Conservation (phyloP, 2,329 filamentous ascomycete species). For the Diatrype stigma region DNA sequence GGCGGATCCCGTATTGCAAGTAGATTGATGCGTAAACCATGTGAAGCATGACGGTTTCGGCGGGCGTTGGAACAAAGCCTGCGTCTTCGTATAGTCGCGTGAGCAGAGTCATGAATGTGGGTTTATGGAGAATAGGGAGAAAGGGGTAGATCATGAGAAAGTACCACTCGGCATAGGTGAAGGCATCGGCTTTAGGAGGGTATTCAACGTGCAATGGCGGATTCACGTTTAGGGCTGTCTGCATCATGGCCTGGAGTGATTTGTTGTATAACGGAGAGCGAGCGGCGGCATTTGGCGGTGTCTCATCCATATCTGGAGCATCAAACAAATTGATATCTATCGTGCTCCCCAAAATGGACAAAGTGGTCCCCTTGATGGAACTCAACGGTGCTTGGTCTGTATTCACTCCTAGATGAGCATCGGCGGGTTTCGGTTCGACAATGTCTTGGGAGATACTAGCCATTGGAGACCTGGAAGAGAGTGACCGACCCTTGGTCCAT, state of each 20-base stretch:
- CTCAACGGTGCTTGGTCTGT: conserved; percentile 62
- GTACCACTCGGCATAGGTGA: conserved; percentile 70
- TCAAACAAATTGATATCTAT: conserved; percentile 74
- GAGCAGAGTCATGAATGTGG: conserved; percentile 65
- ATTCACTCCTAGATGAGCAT: conserved; percentile 64
- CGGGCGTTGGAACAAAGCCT: conserved; percentile 54
- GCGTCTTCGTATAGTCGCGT: conserved; percentile 67
- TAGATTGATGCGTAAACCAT: conserved; percentile 77
- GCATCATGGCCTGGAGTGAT: conserved; percentile 66
- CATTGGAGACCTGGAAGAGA: conserved; percentile 19
- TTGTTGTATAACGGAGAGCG: conserved; percentile 59
- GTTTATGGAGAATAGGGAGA: conserved; percentile 72
- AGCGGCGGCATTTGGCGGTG: conserved; percentile 35
- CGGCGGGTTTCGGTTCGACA: conserved; percentile 44
- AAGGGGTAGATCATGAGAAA: conserved; percentile 70
- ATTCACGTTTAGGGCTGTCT: conserved; percentile 59
- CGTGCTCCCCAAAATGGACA: conserved; percentile 76
- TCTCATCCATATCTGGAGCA: conserved; percentile 62
- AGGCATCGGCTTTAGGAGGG: conserved; percentile 60
- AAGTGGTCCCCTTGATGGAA: conserved; percentile 68
- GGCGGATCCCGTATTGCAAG: conserved; percentile 69
- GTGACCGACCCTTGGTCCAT: conserved; percentile 27
- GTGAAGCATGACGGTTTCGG: conserved; percentile 68
- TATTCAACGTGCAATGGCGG: conserved; percentile 54
- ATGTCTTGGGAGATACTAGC: conserved; percentile 15